Evolutionary conservation across 805 yeast genomes (phyloP).

Genomic region (Sugiyamaella marilandica): DNA sequence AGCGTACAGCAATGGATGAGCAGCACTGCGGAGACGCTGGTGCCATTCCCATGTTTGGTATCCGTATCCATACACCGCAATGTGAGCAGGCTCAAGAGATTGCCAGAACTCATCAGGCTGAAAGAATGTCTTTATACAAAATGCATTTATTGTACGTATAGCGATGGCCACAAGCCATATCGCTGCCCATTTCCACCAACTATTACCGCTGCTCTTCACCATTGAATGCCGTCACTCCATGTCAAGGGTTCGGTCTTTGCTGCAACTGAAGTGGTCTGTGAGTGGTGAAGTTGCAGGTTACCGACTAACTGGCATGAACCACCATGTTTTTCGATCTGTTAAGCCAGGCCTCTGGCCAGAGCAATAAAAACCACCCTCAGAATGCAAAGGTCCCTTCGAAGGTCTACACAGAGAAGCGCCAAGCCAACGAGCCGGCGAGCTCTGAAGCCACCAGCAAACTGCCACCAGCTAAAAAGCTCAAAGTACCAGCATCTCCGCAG

Average conservation of each 20-base stretch:
- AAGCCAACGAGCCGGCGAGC: not conserved
- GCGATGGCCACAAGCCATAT: constrained; percentile 24
- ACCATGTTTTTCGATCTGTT: constrained; percentile 16
- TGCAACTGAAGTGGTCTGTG: too few relatives aligned
- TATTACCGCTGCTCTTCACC: not conserved
- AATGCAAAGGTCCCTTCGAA: not conserved
- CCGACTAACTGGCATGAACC: too few relatives aligned
- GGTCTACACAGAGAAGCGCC: not conserved
- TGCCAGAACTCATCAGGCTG: constrained; percentile 98
- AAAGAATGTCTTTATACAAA: constrained; percentile 67
- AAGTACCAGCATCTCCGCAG: not conserved
- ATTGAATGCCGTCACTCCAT: not conserved
- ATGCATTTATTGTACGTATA: constrained; percentile 57
- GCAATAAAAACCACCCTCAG: constrained; percentile 11
- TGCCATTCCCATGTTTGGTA: constrained; percentile 94
- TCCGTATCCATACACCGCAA: constrained; percentile 70
- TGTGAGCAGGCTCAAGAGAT: constrained; percentile 86
- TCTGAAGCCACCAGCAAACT: not conserved
- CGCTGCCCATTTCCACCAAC: not conserved
- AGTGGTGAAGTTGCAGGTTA: not conserved
- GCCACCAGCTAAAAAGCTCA: not conserved
- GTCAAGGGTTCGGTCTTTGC: not conserved
- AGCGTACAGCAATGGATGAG: constrained; percentile 73
- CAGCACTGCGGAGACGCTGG: constrained; percentile 63
- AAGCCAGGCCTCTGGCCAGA: constrained; percentile 8